Evolutionary conservation across 2,329 filamentous ascomycete genomes (phyloP).

Genomic region (Elsinoe perseae): DNA sequence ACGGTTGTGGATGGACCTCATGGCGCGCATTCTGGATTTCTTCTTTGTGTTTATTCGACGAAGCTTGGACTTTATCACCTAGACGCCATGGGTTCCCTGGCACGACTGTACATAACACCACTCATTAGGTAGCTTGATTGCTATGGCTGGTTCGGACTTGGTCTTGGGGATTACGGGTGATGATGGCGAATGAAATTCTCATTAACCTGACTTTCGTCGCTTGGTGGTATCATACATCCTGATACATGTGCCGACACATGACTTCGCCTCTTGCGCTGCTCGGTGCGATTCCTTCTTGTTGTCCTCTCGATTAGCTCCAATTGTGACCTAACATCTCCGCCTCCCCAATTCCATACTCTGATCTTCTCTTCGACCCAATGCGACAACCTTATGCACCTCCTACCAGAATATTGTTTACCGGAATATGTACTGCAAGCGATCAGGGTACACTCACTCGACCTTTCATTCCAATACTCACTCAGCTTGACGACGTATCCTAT

Average conservation of each 20-base stretch:
- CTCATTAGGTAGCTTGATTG: background rate
- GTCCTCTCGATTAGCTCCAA: background rate
- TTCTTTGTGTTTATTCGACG: constrained; percentile 7
- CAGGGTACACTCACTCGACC: background rate
- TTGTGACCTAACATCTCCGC: background rate
- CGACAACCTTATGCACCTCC: constrained; percentile 51
- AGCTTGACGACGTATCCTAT: constrained; percentile 65
- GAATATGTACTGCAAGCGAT: constrained; percentile 52
- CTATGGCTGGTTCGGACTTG: background rate
- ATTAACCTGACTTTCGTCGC: constrained; percentile 10
- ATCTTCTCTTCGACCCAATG: background rate
- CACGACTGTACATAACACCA: background rate
- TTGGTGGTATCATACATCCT: background rate
- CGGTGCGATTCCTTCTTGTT: background rate
- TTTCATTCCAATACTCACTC: constrained; percentile 39
- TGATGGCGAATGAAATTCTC: constrained; percentile 10
- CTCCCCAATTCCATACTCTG: too few species aligned
- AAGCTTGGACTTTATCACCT: constrained; percentile 5
- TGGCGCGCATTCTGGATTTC: constrained; percentile 5
- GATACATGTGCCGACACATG: background rate
- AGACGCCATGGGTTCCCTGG: constrained; percentile 9
- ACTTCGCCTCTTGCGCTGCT: background rate
- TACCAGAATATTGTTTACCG: constrained; percentile 63
- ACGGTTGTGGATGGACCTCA: constrained; percentile 12
- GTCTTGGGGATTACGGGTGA: too few species aligned